These are phyloP conservation scores for Parsonsia alboflavescens DNA, from an alignment of 257 asterid genomes.

Conservation along the genomic window DNA sequence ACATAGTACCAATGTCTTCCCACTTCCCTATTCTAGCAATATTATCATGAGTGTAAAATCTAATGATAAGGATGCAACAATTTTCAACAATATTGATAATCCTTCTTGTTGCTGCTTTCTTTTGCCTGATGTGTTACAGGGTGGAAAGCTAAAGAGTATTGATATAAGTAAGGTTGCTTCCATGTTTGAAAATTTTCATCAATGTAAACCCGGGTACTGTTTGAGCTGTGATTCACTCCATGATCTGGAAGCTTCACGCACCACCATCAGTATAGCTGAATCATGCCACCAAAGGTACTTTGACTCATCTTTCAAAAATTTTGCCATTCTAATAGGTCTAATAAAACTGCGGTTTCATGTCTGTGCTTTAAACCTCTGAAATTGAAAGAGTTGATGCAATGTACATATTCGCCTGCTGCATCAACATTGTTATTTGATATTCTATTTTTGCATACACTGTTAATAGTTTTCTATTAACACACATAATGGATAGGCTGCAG, in stretches of 20 bases:
- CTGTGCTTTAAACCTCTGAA: neutral
- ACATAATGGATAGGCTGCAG: conserved; percentile 50
- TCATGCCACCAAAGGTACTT: conserved; percentile 45
- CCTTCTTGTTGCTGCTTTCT: neutral
- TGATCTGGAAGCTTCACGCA: conserved; percentile 55
- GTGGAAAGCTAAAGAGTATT: conserved; percentile 24
- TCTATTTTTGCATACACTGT: neutral
- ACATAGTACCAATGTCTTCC: neutral
- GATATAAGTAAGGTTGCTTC: conserved; percentile 36
- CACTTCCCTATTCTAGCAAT: neutral
- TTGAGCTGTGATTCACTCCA: conserved; percentile 50
- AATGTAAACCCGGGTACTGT: conserved; percentile 55
- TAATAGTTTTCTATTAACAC: conserved; percentile 2
- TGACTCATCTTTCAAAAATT: neutral
- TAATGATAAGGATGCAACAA: neutral
- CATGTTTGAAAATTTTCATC: conserved; percentile 30
- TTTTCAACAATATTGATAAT: neutral
- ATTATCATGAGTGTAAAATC: neutral
- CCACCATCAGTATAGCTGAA: conserved; percentile 42
- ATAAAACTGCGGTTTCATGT: neutral
- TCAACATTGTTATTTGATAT: neutral
- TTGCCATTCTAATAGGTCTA: neutral
- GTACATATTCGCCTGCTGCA: conserved; percentile 2
- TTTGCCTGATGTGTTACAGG: conserved; percentile 29
- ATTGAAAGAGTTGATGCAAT: neutral